A percentile compares a stretch with the other conserved stretches of the same genome.
These are phyloP conservation scores for Coccomyxa sp. DNA, from an alignment of 139 green algal genomes.

Conservation along the genomic window DNA sequence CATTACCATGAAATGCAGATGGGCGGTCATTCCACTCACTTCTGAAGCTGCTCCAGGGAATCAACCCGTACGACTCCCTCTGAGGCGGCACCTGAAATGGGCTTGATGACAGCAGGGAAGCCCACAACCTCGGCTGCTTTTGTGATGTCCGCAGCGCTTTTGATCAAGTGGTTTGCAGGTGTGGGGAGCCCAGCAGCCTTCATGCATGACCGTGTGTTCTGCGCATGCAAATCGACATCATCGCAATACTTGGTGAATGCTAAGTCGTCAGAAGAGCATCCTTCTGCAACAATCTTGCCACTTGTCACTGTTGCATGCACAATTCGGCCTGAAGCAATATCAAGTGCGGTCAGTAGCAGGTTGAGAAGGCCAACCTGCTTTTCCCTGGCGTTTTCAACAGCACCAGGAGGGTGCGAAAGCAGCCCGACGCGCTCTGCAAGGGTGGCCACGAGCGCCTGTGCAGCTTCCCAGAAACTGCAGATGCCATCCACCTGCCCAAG, in stretches of 20 bases:
- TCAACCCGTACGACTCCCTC: slow-evolving; percentile 84
- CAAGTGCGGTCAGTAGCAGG: not conserved
- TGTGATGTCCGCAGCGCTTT: slow-evolving; percentile 36
- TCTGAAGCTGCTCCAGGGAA: slow-evolving; percentile 49
- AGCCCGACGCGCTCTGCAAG: slow-evolving; percentile 78
- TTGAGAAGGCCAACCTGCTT: slow-evolving; percentile 39
- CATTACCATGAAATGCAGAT: not conserved
- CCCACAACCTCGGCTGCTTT: slow-evolving; percentile 36
- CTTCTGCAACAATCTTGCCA: not conserved
- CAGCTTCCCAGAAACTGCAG: slow-evolving; percentile 85
- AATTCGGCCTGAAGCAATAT: not conserved
- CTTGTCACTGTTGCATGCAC: not conserved
- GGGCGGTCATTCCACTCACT: not conserved
- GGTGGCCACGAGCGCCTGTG: slow-evolving; percentile 72
- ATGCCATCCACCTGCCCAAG: slow-evolving; percentile 78
- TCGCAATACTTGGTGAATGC: not conserved
- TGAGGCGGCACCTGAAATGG: slow-evolving; percentile 78
- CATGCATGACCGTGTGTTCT: slow-evolving; percentile 54
- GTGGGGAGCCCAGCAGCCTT: slow-evolving; percentile 67
- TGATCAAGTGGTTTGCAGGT: slow-evolving; percentile 59
- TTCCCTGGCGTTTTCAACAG: slow-evolving; percentile 80
- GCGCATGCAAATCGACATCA: not conserved
- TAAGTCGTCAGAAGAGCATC: not conserved
- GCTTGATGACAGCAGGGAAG: slow-evolving; percentile 79
- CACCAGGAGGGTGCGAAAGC: slow-evolving; percentile 47